Evolutionary conservation across 2,329 filamentous ascomycete species (phyloP).

Genomic region (Aspergillus felis): DNA sequence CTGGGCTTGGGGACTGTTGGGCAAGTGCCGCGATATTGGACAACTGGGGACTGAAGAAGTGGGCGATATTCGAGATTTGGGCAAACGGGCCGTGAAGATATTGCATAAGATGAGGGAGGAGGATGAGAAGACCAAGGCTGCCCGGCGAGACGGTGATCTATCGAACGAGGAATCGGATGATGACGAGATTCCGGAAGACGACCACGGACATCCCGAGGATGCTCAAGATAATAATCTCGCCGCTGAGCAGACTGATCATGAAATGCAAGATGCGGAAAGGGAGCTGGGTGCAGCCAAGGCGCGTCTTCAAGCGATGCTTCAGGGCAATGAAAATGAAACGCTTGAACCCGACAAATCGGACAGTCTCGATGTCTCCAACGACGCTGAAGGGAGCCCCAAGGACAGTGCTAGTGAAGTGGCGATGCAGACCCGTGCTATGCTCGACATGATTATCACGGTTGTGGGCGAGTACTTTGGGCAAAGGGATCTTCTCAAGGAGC

Average conservation of each 20-base stretch:
- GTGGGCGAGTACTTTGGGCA: constrained; percentile 88
- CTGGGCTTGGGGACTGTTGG: constrained; percentile 84
- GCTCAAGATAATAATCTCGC: constrained; percentile 1
- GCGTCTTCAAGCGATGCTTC: constrained; percentile 42
- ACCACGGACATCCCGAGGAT: not conserved
- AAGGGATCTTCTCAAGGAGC: constrained; percentile 73
- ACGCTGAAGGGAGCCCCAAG: constrained; percentile 19
- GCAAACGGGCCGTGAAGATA: constrained; percentile 64
- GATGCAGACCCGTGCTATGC: constrained; percentile 55
- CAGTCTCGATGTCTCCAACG: constrained; percentile 10
- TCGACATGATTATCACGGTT: constrained; percentile 89
- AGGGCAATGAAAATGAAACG: constrained; percentile 12
- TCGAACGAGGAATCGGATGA: constrained; percentile 20
- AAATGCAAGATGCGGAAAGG: constrained; percentile 15
- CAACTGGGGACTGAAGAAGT: constrained; percentile 73
- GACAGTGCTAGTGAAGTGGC: constrained; percentile 18
- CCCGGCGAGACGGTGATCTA: constrained; percentile 26
- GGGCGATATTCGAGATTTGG: constrained; percentile 71
- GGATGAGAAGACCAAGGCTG: constrained; percentile 30
- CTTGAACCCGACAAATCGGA: constrained; percentile 12
- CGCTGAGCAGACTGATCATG: constrained; percentile 7
- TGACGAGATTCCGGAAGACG: constrained; percentile 7
- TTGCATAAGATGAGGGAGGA: constrained; percentile 44
- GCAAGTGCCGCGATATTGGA: constrained; percentile 68
- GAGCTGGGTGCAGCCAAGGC: constrained; percentile 45